A percentile compares a stretch with the other conserved stretches of the same genome.
Evolutionary conservation across 2,329 filamentous ascomycete genomes (phyloP).

Genomic region (Colletotrichum viniferum): DNA sequence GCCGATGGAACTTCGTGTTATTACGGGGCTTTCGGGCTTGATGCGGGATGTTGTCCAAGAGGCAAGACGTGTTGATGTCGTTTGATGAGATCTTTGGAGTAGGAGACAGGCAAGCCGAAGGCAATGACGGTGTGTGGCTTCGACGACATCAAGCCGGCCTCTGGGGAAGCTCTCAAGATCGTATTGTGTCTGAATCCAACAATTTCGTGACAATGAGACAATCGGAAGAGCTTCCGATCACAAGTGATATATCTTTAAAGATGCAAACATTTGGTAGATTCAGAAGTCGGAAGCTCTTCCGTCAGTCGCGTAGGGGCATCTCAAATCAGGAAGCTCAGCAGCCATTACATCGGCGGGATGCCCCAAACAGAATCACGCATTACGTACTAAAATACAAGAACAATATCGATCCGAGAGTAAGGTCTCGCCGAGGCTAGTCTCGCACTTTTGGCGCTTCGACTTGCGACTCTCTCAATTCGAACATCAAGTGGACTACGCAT

Average conservation of each 20-base stretch:
- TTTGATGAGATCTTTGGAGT: background rate
- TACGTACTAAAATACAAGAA: background rate
- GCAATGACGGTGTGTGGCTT: background rate
- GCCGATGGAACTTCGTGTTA: too few relatives aligned
- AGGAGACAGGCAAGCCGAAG: background rate
- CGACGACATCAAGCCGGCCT: background rate
- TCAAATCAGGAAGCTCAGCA: background rate
- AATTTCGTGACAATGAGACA: background rate
- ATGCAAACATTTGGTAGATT: background rate
- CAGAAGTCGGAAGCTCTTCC: background rate
- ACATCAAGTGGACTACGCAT: fast-evolving
- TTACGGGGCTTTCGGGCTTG: too few relatives aligned
- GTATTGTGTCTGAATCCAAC: background rate
- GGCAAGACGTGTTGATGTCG: background rate
- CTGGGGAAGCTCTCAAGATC: background rate
- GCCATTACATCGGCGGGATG: background rate
- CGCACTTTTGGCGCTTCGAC: background rate
- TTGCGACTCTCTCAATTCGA: background rate
- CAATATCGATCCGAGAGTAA: background rate
- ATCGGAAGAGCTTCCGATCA: background rate
- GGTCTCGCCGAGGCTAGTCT: background rate
- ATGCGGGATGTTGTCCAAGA: background rate
- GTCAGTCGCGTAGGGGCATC: background rate
- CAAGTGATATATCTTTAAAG: background rate
- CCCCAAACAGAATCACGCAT: background rate